Evolutionary conservation across 2,329 filamentous ascomycete genomes (phyloP).

Genomic region (Pseudogymnoascus sp.): DNA sequence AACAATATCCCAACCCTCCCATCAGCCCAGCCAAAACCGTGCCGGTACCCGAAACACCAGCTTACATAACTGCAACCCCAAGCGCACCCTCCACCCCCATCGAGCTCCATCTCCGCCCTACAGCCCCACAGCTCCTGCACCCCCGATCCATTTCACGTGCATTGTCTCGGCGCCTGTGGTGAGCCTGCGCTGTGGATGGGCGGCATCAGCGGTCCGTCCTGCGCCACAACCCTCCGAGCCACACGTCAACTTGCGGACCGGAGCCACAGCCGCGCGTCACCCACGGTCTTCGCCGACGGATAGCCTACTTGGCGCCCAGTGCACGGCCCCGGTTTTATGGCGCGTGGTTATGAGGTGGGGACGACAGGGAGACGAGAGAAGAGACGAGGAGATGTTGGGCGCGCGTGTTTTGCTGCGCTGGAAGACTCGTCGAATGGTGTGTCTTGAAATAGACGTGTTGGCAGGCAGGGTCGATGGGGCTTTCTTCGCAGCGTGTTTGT

Average conservation of each 20-base stretch:
- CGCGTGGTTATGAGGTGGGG: not conserved
- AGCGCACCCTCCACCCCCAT: not conserved
- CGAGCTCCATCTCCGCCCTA: not conserved
- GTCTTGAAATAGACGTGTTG: not conserved
- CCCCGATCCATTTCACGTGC: not conserved
- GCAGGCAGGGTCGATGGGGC: not conserved
- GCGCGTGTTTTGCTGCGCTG: not conserved
- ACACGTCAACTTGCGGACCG: not conserved
- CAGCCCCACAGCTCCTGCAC: not conserved
- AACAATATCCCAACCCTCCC: not conserved
- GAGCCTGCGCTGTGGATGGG: too few species aligned
- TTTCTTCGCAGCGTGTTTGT: not conserved
- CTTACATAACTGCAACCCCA: not conserved
- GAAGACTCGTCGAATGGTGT: not conserved
- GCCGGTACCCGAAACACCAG: not conserved
- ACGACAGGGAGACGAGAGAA: too few species aligned
- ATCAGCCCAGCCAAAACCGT: not conserved
- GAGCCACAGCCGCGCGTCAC: not conserved
- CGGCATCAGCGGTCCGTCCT: not conserved
- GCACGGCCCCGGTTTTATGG: not conserved
- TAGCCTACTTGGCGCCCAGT: not conserved
- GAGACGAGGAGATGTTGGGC: not conserved
- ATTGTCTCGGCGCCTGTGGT: not conserved
- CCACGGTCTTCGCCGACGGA: not conserved
- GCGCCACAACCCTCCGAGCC: not conserved